Base-by-base conservation (phyloP, 345 rosid species). In the Sonneratia alba region DNA sequence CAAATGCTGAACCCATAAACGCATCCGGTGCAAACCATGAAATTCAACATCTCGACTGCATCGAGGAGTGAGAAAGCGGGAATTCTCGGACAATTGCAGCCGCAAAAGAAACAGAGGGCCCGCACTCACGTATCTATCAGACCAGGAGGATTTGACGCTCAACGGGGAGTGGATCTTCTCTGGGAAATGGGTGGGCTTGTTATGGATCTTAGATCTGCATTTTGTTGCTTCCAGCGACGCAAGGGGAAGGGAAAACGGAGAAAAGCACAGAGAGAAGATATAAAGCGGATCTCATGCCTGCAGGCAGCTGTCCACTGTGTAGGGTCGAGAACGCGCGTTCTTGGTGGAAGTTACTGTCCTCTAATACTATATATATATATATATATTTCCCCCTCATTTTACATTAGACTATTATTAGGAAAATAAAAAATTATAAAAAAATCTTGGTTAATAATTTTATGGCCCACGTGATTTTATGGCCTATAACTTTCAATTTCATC, bases 121-220 rank as follows among this genome's bases (percentile, higher is more conserved):
- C 51, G 9, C 3, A 53, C n/a, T 27, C 7, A 62, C 18, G 18
- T 12, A 13, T 3, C 37, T 3, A 62, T 62, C 66, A 14, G 38
- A 62, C 14, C 37, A 27, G 66, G 66, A 62, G 66, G 63, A 62
- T 47, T 24, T 24, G 66, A 47, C 3, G 51, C 13, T 47, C 38
- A 62, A 10, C 12, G 10, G 37, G 14, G 38, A 12, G 27, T 32
- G 32, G 66, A 34, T 27, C 19, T 13, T 32, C 2, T 21, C 24
- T 22, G 66, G 66, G 66, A 32, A 13, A 61, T 47, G 13, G 2
- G 36, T 16, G 66, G 66, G 16, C 19, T 34, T 34, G 18, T 13
- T 32, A 13, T 62, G 66, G 66, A 62, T 62, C 66, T 62, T 62
- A 62, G 66, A 62, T 62, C 66, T 62, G 66, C 66, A 62, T 62